Conservation (phyloP, 371 early-diverging fungal species). For the Gilbertella persicaria region DNA sequence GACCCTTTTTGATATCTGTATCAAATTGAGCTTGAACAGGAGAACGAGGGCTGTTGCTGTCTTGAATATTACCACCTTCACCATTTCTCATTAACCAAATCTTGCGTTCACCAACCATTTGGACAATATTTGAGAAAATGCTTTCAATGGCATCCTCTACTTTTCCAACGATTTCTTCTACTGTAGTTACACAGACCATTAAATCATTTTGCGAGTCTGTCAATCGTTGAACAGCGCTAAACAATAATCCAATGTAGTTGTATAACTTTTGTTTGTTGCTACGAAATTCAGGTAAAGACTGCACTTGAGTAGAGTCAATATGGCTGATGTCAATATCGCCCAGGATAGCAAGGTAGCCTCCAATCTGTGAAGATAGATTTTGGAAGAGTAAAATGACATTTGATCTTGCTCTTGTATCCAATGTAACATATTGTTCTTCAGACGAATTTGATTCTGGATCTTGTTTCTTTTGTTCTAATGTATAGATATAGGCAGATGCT, state of each 20-base stretch:
- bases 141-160: slow-evolving; percentile 50
- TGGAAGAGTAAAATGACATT: slow-evolving; percentile 46
- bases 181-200: slow-evolving; percentile 27
- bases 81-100: slow-evolving; percentile 34
- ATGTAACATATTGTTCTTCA: slow-evolving; percentile 17
- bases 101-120: slow-evolving; percentile 44
- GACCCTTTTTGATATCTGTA: slow-evolving; percentile 7
- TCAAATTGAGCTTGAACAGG: slow-evolving; percentile 15
- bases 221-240: slow-evolving; percentile 65
- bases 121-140: slow-evolving; percentile 31
- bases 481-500: slow-evolving; percentile 31
- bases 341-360: slow-evolving; percentile 43
- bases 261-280: slow-evolving; percentile 67
- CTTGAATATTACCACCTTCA: slow-evolving; percentile 10
- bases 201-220: slow-evolving; percentile 49
- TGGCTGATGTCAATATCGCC: slow-evolving; percentile 37
- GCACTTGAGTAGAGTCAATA: slow-evolving; percentile 30
- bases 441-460: neutral
- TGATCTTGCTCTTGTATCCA: slow-evolving; percentile 30
- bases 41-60: slow-evolving; percentile 6
- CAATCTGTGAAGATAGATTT: slow-evolving; percentile 43
- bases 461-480: slow-evolving; percentile 34
- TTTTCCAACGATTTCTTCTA: slow-evolving; percentile 43
- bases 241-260: slow-evolving; percentile 67
- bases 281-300: slow-evolving; percentile 60